Evolutionary conservation across 176 grass and related monocot species (phyloP), one percentile per base, ranked within the genome.

Genomic region (Saccharum officinarum): DNA sequence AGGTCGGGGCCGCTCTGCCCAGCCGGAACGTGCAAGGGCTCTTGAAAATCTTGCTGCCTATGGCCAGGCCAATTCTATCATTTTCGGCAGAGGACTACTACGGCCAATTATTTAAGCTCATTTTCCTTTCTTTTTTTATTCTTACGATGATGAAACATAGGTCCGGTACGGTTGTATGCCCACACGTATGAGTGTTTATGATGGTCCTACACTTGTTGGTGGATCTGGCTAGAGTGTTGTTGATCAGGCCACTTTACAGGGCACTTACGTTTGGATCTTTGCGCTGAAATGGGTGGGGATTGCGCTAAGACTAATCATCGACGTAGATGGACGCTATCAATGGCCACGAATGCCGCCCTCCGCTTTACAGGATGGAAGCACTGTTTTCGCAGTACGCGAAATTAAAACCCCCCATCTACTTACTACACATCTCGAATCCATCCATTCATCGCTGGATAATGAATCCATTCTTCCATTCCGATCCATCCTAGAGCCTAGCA

Each of bases 151-250:
- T 31, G 31, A 31, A 31, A 31, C 31, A 31, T 31, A 49, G n/a
- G 41, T 52, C 26, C 16, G 26, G 45, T 75, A 49, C 23, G 23
- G 4, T 8, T 73, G 15, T 52, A 4, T 8, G 45, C 8, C 45
- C 34, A 33, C 45, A 75, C 30, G 49, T 55, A 36, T 52, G 28
- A 57, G 69, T n/a, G 40, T 41, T 57, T 54, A 20, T 20, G 22
- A 86, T 77, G 80, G 67, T 6, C 88, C 79, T 86, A 60, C 69
- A 12, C 73, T 79, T 83, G 73, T 44, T 79, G 88, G 84, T 90
- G 80, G 84, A 90, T 86, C 88, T 86, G 73, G 79, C n/a, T 63
- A 3, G n/a, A 2, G 17, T 0, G 54, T n/a, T n/a, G 54, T 10
- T 73, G 41, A 34, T 14, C n/a, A 0, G 44, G 6, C 10, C 38